Base-by-base conservation (phyloP, 129 eudicot genomes). In the Flaveria robusta region DNA sequence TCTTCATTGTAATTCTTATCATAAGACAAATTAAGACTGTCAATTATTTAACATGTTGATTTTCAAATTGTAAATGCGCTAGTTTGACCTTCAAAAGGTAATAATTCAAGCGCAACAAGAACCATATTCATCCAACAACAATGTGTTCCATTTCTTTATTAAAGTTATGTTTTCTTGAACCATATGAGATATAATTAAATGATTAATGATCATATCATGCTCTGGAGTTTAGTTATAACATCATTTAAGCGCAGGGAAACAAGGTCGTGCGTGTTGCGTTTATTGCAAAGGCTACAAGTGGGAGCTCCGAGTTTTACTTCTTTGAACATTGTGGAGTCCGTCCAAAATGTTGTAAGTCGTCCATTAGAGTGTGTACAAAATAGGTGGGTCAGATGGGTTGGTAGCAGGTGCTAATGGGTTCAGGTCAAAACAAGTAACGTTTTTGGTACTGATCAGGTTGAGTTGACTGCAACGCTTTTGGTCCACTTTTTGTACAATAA, bases 281-380 rank as follows among this genome's bases (percentile, higher is more conserved):
- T 66, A 51, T 75, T 46, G 87, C 87, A 43, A 88, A 84, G 77
- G 96, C 98, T 69, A 74, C 86, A 10, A 85, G 87, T 51, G 93
- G 91, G 69, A 86, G 91, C 83, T 91, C 97, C 5, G 86, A 91
- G 66, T 83, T 96, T 95, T 39, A 83, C 91, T 62, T 91, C 97
- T 66, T 74, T 85, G 56, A 88, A 85, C 79, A 63, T 87, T 71
- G 82, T 89, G 55, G 75, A 89, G 83, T 84, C 97, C 20, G 90
- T 87, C 7, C 96, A 91, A 74, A 86, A 82, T 88, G 64, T 87
- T 74, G 98, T 91, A 80, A 94, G 97, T 85, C 43, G 37, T 55
- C 80, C 29, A 54, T 54, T 0, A 54, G 58, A 7, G 10, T 0
- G 58, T 15, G 22, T n/a, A 51, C 18, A 54, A 72, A 72, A 37